phyloP scores from a whole-genome alignment of 768 basidiomycete genomes.

The Boletus reticulatus region DNA sequence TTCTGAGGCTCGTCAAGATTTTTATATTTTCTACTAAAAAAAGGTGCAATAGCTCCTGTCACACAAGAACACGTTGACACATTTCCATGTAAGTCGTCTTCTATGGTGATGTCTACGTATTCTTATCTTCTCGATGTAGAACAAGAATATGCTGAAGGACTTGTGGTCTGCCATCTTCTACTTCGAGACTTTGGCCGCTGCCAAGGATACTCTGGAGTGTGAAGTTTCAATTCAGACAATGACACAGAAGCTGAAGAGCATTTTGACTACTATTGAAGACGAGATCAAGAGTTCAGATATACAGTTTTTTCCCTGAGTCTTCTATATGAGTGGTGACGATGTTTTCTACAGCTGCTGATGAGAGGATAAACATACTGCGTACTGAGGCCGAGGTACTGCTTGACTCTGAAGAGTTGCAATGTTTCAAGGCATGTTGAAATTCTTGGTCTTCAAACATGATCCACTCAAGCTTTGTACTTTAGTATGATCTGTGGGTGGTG shows the following conservation, averaged over 20 bases:
- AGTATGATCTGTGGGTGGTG: slow-evolving; percentile 83
- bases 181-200: slow-evolving; percentile 63
- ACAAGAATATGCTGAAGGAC: slow-evolving; percentile 60
- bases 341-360: slow-evolving; percentile 48
- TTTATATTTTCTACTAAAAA: no score
- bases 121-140: slow-evolving; percentile 35
- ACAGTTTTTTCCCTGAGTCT: neutral
- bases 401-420: slow-evolving; percentile 63
- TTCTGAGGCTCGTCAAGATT: neutral
- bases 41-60: slow-evolving; percentile 47
- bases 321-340: neutral
- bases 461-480: neutral
- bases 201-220: slow-evolving; percentile 47
- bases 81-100: slow-evolving; percentile 49
- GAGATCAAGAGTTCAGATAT: slow-evolving; percentile 51
- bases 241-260: slow-evolving; percentile 49
- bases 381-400: slow-evolving; percentile 45
- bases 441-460: neutral
- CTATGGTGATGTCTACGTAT: neutral
- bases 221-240: slow-evolving; percentile 41
- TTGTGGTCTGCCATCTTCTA: slow-evolving; percentile 64
- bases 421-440: slow-evolving; percentile 46
- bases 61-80: slow-evolving; percentile 47
- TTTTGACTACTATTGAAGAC: slow-evolving; percentile 50
- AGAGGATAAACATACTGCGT: slow-evolving; percentile 44